Base-by-base conservation (phyloP, 2,329 filamentous ascomycete species). In the Stenocarpella maydis region DNA sequence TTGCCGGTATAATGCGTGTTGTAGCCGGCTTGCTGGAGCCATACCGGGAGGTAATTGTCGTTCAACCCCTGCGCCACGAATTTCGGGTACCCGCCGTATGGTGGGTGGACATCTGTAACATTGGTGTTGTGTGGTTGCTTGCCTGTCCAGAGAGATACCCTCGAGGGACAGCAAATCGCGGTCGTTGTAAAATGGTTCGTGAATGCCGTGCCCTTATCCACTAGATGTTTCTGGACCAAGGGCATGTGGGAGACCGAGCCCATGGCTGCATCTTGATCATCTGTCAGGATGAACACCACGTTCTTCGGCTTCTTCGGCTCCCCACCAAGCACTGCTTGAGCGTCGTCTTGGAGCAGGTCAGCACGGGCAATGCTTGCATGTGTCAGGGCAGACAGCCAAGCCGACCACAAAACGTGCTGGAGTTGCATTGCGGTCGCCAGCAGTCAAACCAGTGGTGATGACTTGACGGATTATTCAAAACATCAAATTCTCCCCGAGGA, bases 271-370 rank as follows among this genome's bases (percentile, higher is more conserved):
- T 92, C 90, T 74, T 92, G 90, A 71, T 92, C 90, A 71, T 92
- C 90, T 0, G 88, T 90, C 47, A 92, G 81, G 69, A 92, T 87
- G 74, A 92, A 90, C 24, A 92, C 80, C 54, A 92, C 86, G 72
- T 92, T 92, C 52, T 68, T 71, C 8, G 67, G 54, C 15, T 52
- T 65, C 17, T 28, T 12, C 15, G 19, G n/a, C 2, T 19, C 14
- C 15, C 26, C 67, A 12, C 52, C 55, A 41, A 71, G 43, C 19
- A 69, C 61, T 9, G 63, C 47, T n/a, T 71, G 69, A 10, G 12
- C 17, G 45, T 67, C 43, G 17, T 67, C 54, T 17, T 58, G 54
- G 15, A n/a, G 41, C 3, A 64, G 24, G 24, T 45, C 43, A 26
- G 69, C 67, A 28, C 45, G 21, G n/a, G 55, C 60, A 28, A 52